Percentiles rank a stretch among this genome's conserved stretches.
These are phyloP conservation scores for Rhizopus sp. DNA, from an alignment of 371 early-diverging fungal species.

Conservation along the genomic window DNA sequence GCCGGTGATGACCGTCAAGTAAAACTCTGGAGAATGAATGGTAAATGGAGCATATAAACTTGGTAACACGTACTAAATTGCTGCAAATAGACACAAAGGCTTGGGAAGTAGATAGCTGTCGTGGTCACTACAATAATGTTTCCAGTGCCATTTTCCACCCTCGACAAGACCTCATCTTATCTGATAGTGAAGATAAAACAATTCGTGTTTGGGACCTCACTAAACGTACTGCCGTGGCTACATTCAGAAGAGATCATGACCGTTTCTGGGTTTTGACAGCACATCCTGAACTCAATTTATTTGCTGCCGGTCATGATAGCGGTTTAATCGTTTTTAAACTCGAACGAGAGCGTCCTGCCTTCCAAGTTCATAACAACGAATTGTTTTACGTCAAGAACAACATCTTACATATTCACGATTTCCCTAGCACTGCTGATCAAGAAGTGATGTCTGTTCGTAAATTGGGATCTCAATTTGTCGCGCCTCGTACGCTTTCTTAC, in stretches of 20 bases:
- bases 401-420: slow-evolving; percentile 80
- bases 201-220: slow-evolving; percentile 97
- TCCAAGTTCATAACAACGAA: slow-evolving; percentile 74
- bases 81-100: slow-evolving; percentile 80
- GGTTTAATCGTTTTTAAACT: slow-evolving; percentile 97
- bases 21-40: slow-evolving; percentile 98
- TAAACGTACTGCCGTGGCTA: slow-evolving; percentile 88
- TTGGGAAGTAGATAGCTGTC: slow-evolving; percentile 97
- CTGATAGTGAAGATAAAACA: slow-evolving; percentile 96
- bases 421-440: slow-evolving; percentile 71
- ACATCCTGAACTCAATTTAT: slow-evolving; percentile 93
- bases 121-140: slow-evolving; percentile 98
- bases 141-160: slow-evolving; percentile 93
- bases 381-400: slow-evolving; percentile 88
- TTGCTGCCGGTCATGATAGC: slow-evolving; percentile 98
- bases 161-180: slow-evolving; percentile 89
- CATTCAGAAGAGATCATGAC: slow-evolving; percentile 95
- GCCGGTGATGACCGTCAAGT: slow-evolving; percentile 98
- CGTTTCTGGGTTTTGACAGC: slow-evolving; percentile 97
- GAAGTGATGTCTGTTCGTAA: slow-evolving; percentile 78
- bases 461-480: slow-evolving; percentile 65
- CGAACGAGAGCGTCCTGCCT: slow-evolving; percentile 94
- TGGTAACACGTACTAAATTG: neutral
- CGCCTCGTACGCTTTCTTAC: slow-evolving; percentile 82
- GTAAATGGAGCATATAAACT: slow-evolving; percentile 33